Evolutionary conservation across 2,329 filamentous ascomycete species (phyloP), one percentile per base, ranked within the genome.

Genomic region (Colletotrichum australisinense): DNA sequence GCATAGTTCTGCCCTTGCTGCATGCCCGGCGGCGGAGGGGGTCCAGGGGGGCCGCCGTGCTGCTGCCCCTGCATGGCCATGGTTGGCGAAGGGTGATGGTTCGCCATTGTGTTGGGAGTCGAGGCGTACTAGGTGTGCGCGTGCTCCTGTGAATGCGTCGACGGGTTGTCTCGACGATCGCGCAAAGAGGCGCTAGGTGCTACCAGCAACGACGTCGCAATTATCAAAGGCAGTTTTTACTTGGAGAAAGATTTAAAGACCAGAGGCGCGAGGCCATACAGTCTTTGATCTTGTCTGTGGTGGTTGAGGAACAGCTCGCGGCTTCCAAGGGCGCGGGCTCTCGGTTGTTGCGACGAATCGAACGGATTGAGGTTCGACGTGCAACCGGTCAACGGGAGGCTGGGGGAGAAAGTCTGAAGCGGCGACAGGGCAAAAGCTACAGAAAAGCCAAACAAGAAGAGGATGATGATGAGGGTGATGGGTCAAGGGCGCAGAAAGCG

Each of bases 71-170:
- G 89, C 85, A 95, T 93, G 81, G 87, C 89, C 84, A 94, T 93
- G 72, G 93, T 93, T 53, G 94, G 94, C 78, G 94, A 96, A 55
- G 93, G 92, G 80, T 95, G 94, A 78, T 94, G 93, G 83, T 94
- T 93, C 78, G 92, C 92, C 92, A 94, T 94, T 76, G 75, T 83
- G 79, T 77, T 67, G 62, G 42, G 58, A 63, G 65, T 12, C 65
- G 57, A 72, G 49, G 52, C 32, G 63, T 22, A 49, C 28, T 59
- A 35, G 22, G 32, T 22, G 32, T 22, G 57, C 64, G 53, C 67
- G 74, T 72, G 68, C 72, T 69, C 69, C 72, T 74, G 59, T 67
- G 72, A 64, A 72, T 74, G 63, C 65, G 67, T 64, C 67, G 70
- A 63, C 32, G 69, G 66, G 24, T 74, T 74, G 70, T 70, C 64